Base-by-base conservation (phyloP, 495 filamentous ascomycete species). In the Schizothecium vesticola region DNA sequence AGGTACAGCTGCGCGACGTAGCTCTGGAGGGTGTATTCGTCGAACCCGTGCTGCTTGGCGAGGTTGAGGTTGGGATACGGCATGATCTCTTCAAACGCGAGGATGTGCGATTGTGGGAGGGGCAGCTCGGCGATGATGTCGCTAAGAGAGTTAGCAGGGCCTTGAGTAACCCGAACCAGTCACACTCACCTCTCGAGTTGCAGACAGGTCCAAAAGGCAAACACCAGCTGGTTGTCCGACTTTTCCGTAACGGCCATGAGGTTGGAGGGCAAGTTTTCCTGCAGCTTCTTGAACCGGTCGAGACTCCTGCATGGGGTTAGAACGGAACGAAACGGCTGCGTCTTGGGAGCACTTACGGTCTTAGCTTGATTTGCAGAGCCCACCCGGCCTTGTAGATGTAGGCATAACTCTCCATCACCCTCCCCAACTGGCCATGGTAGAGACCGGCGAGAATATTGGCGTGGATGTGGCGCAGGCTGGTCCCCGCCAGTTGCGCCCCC, bases 181-280 rank as follows among this genome's bases (percentile, higher is more conserved):
- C 29, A 33, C 29, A 33, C 78, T 67, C 78, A 94, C 91, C 91
- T 97, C 80, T 99, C 95, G 23, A 98, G 83, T 71, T 97, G 95
- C 71, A 97, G 80, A 74, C 92, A 96, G 10, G 94, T 95, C 94
- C 94, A 99, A 71, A 92, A 97, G 8, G 92, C 92, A 70, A 95
- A 89, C 36, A 90, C 82, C 61, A 91, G 82, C 56, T 90, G 82
- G 64, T 87, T 87, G 71, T 87, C 84, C 56, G 70, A 61, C 61
- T 74, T 76, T 61, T 81, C 65, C 56, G 74, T 71, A 73, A 81
- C 65, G 69, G 74, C 58, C 57, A 77, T 59, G 21, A 74, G 28
- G 13, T 63, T 51, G 23, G 61, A 51, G 9, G 69, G 72, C 24
- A 63, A 43, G 19, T 60, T 65, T 23, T 78, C 72, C 51, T 80